Evolutionary conservation across 306 rosid genomes (phyloP), one percentile per base, ranked within the genome.

Genomic region (Begonia peltatifolia): DNA sequence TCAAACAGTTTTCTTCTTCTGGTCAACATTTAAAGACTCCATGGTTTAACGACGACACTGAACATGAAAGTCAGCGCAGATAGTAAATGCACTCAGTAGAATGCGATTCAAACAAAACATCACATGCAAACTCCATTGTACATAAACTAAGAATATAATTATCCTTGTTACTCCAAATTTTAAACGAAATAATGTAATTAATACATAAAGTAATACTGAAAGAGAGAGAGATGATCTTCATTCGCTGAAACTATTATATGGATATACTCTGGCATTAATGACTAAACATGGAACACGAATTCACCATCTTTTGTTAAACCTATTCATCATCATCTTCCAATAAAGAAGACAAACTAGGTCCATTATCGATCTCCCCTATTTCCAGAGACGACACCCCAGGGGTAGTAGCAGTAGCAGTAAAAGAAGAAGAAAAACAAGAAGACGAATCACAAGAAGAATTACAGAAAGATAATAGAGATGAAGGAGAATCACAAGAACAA

Each of bases 261-360:
- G 2, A 2, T 12, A 42, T 12, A 42, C 10, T 42, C 46, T n/a
- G n/a, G n/a, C n/a, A n/a, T n/a, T n/a, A n/a, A n/a, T n/a, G n/a
- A n/a, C n/a, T 42, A 42, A 42, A 9, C 12, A 42, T 9, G 6
- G 46, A 42, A 12, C 46, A 42, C 2, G 12, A 42, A 20, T 20
- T 42, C 46, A 42, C 46, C 2, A 30, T 30, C 6, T 30, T 10
- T 44, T 44, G n/a, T 7, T 10, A 10, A 44, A 44, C 9, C 48
- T 44, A 11, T 30, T 30, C 38, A 11, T 55, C 59, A 16, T 55
- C 9, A 6, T 52, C 53, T 11, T 52, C 46, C 53, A 44, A 61
- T 14, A 56, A 61, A 42, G 71, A 78, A 65, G 89, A 70, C 18
- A 80, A 63, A 62, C 59, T 46, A 42, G 77, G 59, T 61, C 64